Conservation (phyloP, 768 basidiomycete species). For the Lepiota venenata region DNA sequence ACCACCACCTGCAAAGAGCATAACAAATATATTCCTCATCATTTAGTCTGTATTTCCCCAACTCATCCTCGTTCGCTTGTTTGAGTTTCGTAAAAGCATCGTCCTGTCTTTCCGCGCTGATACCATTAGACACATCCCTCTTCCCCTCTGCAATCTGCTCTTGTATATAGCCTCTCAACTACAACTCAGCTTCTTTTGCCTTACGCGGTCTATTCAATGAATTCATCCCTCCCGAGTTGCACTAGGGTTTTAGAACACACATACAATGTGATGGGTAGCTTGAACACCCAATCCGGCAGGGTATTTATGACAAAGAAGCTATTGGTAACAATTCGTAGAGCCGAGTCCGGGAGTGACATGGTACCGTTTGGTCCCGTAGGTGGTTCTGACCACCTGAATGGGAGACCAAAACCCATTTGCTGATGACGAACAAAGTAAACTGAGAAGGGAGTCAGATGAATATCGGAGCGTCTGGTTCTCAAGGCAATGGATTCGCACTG, state of each 20-base stretch:
- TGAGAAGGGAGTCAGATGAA: conserved; percentile 15
- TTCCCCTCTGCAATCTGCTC: conserved; percentile 32
- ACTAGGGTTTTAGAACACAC: background rate
- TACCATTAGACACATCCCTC: conserved; percentile 18
- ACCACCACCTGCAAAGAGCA: conserved; percentile 62
- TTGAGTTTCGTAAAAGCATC: conserved; percentile 43
- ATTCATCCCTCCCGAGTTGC: too few species aligned
- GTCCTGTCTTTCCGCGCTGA: conserved; percentile 5
- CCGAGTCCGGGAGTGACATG: conserved; percentile 36
- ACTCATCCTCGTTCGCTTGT: conserved; percentile 42
- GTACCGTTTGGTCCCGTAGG: conserved; percentile 31
- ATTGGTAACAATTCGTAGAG: conserved; percentile 31
- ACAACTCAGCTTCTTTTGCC: conserved; percentile 25
- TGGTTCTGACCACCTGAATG: conserved; percentile 37
- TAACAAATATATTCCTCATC: conserved; percentile 44
- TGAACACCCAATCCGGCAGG: conserved; percentile 35
- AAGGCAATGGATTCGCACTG: conserved; percentile 20
- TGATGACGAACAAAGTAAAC: conserved; percentile 41
- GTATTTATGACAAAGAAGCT: conserved; percentile 21
- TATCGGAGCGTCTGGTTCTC: too few species aligned
- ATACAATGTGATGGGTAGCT: conserved; percentile 33
- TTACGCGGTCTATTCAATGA: conserved; percentile 21
- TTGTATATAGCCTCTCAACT: conserved; percentile 35
- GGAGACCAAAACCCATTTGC: conserved; percentile 46
- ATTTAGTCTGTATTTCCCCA: conserved; percentile 32